Conservation (phyloP, 768 basidiomycete species). For the Leucosporidium scottii region DNA sequence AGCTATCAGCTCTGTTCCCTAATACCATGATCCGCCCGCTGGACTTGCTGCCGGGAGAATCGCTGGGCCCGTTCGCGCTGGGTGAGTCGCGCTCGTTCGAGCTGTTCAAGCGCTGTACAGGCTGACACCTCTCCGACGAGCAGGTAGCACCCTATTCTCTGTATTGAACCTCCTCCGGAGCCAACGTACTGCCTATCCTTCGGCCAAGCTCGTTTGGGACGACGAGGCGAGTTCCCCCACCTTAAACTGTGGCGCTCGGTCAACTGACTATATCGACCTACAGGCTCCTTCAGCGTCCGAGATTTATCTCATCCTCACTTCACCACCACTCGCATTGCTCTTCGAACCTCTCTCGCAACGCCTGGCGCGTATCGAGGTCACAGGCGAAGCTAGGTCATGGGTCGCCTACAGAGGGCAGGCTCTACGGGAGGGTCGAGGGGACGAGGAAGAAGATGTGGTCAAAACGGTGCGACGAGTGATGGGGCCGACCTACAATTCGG, state of each 20-base stretch:
- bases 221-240: conserved; percentile 10
- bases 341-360: not conserved
- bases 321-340: conserved; percentile 16
- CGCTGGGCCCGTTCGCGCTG: conserved; percentile 31
- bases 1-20: too few relatives aligned
- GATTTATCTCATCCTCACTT: conserved; percentile 12
- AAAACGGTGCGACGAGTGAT: conserved; percentile 32
- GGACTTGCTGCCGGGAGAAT: conserved; percentile 16
- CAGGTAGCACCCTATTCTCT: conserved; percentile 21
- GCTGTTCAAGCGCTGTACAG: conserved; percentile 22
- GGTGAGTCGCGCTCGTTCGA: conserved; percentile 31
- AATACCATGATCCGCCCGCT: not conserved
- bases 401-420: conserved; percentile 22
- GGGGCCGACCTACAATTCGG: conserved; percentile 38
- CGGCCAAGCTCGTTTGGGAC: conserved; percentile 20
- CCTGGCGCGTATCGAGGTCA: not conserved
- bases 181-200: conserved; percentile 13
- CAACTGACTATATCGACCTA: not conserved
- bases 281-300: conserved; percentile 12
- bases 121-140: too few relatives aligned
- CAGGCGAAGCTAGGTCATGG: conserved; percentile 10
- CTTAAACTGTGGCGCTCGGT: too few relatives aligned
- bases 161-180: conserved; percentile 28
- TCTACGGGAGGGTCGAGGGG: not conserved
- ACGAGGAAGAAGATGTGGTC: conserved; percentile 18